Evolutionary conservation across 768 basidiomycete species (phyloP).

Genomic region (Ramaria rubella): DNA sequence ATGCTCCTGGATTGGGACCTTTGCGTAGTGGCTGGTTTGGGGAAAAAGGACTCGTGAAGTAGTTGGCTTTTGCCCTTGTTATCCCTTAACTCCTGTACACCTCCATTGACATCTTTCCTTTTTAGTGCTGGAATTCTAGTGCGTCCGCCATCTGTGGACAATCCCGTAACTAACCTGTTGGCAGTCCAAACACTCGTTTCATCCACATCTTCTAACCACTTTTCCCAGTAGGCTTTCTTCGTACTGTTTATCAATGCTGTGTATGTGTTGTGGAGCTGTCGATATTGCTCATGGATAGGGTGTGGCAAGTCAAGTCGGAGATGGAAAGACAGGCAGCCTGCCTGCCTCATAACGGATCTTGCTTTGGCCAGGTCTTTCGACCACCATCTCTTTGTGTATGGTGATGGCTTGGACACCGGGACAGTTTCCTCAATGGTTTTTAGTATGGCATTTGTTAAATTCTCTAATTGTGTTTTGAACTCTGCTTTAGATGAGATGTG

Average conservation of each 20-base stretch:
- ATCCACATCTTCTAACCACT: background rate
- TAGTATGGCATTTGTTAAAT: constrained; percentile 16
- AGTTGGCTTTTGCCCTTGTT: constrained; percentile 19
- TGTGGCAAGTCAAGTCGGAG: background rate
- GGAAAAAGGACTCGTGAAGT: constrained; percentile 22
- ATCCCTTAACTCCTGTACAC: background rate
- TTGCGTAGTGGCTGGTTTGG: background rate
- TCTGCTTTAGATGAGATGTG: constrained; percentile 1
- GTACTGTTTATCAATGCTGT: background rate
- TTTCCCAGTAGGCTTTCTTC: background rate
- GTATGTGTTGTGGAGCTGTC: background rate
- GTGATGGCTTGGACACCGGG: constrained; percentile 15
- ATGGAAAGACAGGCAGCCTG: constrained; percentile 10
- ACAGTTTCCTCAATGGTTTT: constrained; percentile 16
- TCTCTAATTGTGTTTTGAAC: constrained; percentile 4
- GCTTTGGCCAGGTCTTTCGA: constrained; percentile 21
- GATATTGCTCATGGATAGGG: background rate
- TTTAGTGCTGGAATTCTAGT: constrained; percentile 17
- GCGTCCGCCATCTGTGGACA: constrained; percentile 12
- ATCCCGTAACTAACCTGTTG: background rate
- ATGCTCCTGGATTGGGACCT: background rate
- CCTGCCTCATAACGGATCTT: constrained; percentile 14
- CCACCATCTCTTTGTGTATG: constrained; percentile 31
- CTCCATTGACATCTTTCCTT: background rate
- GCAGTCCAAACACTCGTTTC: constrained; percentile 7